Evolutionary conservation across 805 yeast species (phyloP).

Genomic region (Candida xiaguanensis): DNA sequence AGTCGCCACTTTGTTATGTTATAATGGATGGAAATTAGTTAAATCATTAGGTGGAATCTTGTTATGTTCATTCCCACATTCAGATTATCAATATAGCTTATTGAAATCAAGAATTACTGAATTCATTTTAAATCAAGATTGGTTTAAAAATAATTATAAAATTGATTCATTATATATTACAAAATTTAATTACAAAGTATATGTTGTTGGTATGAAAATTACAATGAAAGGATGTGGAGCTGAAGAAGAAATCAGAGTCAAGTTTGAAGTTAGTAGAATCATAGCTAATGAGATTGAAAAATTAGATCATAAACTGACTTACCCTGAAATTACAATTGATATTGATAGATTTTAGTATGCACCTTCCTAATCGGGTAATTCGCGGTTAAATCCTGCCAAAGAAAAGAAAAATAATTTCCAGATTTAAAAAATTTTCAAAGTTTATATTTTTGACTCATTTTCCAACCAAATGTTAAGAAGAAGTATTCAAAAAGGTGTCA

Average conservation of each 20-base stretch:
- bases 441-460: conserved; percentile 2
- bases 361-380: conserved; percentile 1
- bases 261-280: conserved; percentile 46
- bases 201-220: conserved; percentile 52
- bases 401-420: neutral
- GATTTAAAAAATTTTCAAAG: neutral
- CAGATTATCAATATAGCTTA: conserved; percentile 34
- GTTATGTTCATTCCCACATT: conserved; percentile 49
- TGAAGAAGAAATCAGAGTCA: conserved; percentile 59
- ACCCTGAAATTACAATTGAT: conserved; percentile 37
- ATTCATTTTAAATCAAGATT: conserved; percentile 44
- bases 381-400: conserved; percentile 1
- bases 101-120: conserved; percentile 40
- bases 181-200: conserved; percentile 59
- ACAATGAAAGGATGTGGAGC: conserved; percentile 66
- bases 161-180: conserved; percentile 51
- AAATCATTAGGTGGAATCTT: conserved; percentile 50
- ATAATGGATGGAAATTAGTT: conserved; percentile 51
- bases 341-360: conserved; percentile 17
- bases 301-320: conserved; percentile 15
- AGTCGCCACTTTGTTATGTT: conserved; percentile 43
- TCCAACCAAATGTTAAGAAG: conserved; percentile 1
- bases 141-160: conserved; percentile 47
- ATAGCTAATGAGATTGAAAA: conserved; percentile 32
- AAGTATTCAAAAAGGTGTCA: neutral